Percentiles rank a stretch among this genome's conserved stretches.
Conservation (phyloP, 164 flowering plant genomes). For the Kalanchoe fedtschenkoi region DNA sequence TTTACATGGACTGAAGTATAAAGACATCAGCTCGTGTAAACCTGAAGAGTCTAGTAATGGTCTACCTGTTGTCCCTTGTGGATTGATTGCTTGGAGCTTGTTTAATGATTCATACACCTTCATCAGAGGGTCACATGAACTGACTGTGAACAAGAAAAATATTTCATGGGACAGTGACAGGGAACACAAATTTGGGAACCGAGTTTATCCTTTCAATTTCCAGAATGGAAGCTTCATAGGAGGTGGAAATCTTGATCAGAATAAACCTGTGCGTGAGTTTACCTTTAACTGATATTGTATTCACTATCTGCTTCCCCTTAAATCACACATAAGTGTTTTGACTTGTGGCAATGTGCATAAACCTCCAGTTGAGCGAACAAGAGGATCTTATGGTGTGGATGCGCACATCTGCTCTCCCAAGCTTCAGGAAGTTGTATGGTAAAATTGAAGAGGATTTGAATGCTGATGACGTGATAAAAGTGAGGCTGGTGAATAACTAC, state of each 20-base stretch:
- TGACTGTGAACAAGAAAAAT: constrained; percentile 53
- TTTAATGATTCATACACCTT: constrained; percentile 67
- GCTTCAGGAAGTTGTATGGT: constrained; percentile 81
- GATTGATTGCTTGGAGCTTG: constrained; percentile 82
- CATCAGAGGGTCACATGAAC: constrained; percentile 21
- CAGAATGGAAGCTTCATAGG: constrained; percentile 77
- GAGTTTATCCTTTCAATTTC: constrained; percentile 74
- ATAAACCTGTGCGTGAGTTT: constrained; percentile 71
- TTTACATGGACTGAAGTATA: constrained; percentile 42
- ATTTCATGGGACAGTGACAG: constrained; percentile 88
- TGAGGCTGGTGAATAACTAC: constrained; percentile 58
- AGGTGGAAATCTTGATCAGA: constrained; percentile 63
- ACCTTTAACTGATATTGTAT: not conserved
- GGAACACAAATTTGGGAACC: constrained; percentile 71
- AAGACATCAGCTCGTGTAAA: constrained; percentile 49
- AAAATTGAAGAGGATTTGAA: constrained; percentile 70
- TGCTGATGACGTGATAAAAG: constrained; percentile 37
- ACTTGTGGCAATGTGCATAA: constrained; percentile 8
- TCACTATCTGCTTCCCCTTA: not conserved
- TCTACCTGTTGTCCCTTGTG: constrained; percentile 81
- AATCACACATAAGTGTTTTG: not conserved
- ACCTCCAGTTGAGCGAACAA: constrained; percentile 61
- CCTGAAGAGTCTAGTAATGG: constrained; percentile 55
- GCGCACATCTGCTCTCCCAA: constrained; percentile 90
- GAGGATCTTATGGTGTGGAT: constrained; percentile 94